A percentile compares a stretch with the other conserved stretches of the same genome.
phyloP scores from a whole-genome alignment of 345 rosid genomes.

The Euphorbia tirucalli region DNA sequence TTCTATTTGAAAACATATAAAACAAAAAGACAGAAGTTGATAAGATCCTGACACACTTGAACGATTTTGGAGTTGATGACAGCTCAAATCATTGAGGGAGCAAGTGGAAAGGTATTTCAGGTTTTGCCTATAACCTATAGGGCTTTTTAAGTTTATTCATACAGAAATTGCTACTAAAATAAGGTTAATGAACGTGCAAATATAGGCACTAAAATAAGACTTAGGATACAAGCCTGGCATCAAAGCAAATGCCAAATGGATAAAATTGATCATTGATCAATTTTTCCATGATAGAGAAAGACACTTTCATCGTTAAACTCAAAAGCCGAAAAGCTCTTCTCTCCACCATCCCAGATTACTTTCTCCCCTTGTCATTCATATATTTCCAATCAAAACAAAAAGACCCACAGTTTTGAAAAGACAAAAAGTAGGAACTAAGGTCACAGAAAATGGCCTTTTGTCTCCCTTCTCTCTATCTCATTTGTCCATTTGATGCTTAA shows the following conservation, averaged over 20 bases:
- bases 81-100: conserved; percentile 16
- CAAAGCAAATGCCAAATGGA: conserved; percentile 16
- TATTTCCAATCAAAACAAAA: conserved; percentile 23
- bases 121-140: background rate
- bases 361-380: conserved; percentile 22
- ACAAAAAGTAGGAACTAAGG: conserved; percentile 37
- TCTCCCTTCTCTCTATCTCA: conserved; percentile 28
- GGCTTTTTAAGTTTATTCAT: background rate
- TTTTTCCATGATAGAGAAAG: conserved; percentile 52
- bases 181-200: conserved; percentile 14
- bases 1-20: background rate
- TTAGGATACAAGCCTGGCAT: conserved; percentile 3
- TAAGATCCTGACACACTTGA: background rate
- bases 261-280: conserved; percentile 30
- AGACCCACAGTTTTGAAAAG: conserved; percentile 30
- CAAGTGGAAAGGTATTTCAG: background rate
- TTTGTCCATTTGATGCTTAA: conserved; percentile 28
- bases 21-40: background rate
- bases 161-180: too few relatives aligned
- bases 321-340: too few relatives aligned
- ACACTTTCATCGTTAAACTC: conserved; percentile 59
- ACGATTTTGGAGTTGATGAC: conserved; percentile 24
- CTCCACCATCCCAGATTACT: conserved; percentile 15
- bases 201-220: conserved; percentile 4
- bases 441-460: conserved; percentile 30